Evolutionary conservation across 2,329 filamentous ascomycete genomes (phyloP), one percentile per base, ranked within the genome.

Genomic region (Fusarium floridanum): DNA sequence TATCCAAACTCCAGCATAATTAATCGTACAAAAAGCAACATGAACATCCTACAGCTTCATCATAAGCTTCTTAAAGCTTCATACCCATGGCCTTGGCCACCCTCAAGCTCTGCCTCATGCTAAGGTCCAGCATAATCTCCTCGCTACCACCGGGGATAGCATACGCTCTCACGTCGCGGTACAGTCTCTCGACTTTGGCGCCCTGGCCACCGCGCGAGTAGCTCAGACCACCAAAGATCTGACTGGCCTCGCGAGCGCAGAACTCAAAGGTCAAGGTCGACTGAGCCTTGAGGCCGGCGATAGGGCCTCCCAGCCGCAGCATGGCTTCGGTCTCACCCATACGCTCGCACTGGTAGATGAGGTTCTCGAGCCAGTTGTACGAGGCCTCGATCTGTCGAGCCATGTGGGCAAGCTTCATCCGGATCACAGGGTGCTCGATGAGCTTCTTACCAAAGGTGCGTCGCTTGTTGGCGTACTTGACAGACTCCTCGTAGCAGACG

Each of bases 91-190:
- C 92, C 89, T 98, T 92, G 78, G 95, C 94, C 65, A 99, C 97
- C 83, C 91, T 92, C 87, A 98, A 83, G 73, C 92, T 93, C 88
- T 98, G 95, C 78, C 96, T 89, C 83, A 99, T 97, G 85, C 94
- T 97, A 80, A 99, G 84, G 83, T 99, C 97, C 76, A 98, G 87
- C 97, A 99, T 99, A 76, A 99, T 99, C 89, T 99, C 97, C 86
- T 99, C 96, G 76, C 92, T 95, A 27, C 97, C 97, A 80, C 97
- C 97, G 4, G 97, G 97, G 77, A 99, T 96, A 72, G 97, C 96
- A 83, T 99, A 98, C 1, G 97, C 97, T 78, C 97, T 90, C 17
- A 98, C 97, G 83, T 99, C 97, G 73, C 97, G 90, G 85, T 98
- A 98, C 79, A 99, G 85, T 70, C 97, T 87, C 90, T 99, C 97